Evolutionary conservation across 495 filamentous ascomycete genomes (phyloP), one percentile per base, ranked within the genome.

Genomic region (Hypoxylon cercidicola): DNA sequence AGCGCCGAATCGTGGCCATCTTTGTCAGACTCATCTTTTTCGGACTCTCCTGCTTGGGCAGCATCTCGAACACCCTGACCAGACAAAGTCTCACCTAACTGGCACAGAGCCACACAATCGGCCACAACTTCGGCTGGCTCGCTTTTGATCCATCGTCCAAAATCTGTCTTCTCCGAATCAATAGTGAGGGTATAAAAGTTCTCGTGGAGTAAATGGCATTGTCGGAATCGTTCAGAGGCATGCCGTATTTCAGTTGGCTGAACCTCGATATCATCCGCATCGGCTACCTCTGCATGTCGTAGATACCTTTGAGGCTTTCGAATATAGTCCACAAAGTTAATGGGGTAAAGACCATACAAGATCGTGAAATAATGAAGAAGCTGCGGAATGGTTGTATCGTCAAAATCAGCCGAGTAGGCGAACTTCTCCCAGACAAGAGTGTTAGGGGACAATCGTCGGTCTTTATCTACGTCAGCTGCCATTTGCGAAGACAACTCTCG

Each of bases 281-380:
- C 86, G 34, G 83, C 72, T 55, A 84, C 84, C 45, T 87, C 79
- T 6, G 84, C 82, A 65, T 87, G 83, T 37, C 88, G 84, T 1
- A 93, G 75, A 59, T 87, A 91, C 66, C 86, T 83, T 34, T 89
- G 84, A 2, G 90, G 89, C 64, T 93, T 91, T 20, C 89, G 81
- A 44, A 93, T 88, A 74, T 90, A 93, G 64, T 85, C 85, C 79
- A 88, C 83, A 71, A 93, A 88, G 69, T 91, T 91, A 59, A 91
- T 84, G n/a, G 90, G 90, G 62, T 92, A 93, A 8, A 93, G 77
- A 11, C 90, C 90, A 60, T 93, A 93, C 2, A 93, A 77, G 41
- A 90, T 86, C 8, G 92, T 86, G 82, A 97, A 87, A 82, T 97
- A 84, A 68, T 92, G 73, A 67, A 88, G 66, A 68, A 97, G 71